phyloP scores from a whole-genome alignment of 257 asterid genomes.

The Mitragyna speciosa region DNA sequence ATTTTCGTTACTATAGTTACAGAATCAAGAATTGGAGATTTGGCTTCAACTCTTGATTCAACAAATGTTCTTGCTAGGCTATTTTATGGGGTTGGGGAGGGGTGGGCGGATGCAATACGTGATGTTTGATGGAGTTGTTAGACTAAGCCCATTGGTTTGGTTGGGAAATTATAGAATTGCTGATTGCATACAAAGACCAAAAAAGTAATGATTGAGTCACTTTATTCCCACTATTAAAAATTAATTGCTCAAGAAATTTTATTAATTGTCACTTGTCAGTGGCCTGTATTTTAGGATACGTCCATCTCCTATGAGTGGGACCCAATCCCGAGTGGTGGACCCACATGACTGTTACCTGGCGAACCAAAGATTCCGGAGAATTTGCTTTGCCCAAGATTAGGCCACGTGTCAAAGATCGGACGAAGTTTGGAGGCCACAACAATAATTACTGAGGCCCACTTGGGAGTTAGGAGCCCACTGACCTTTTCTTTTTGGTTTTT shows the following conservation, averaged over 20 bases:
- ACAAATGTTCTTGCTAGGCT: conserved; percentile 13
- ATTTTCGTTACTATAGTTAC: not conserved
- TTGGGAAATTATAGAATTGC: conserved; percentile 28
- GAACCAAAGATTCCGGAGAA: conserved; percentile 49
- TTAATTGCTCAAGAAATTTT: conserved; percentile 38
- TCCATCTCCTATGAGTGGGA: conserved; percentile 55
- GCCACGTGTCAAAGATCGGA: conserved; percentile 27
- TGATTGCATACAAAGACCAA: conserved; percentile 9
- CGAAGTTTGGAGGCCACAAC: not conserved
- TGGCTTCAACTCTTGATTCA: conserved; percentile 4
- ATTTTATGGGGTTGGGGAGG: conserved; percentile 7
- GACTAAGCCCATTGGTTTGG: conserved; percentile 57
- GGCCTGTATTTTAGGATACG: conserved; percentile 40
- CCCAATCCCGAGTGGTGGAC: conserved; percentile 27
- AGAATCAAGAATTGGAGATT: not conserved
- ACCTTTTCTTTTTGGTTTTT: too few species aligned
- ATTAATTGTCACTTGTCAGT: conserved; percentile 54
- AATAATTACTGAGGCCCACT: conserved; percentile 26
- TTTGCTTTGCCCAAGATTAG: conserved; percentile 20
- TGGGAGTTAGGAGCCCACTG: not conserved
- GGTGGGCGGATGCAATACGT: not conserved
- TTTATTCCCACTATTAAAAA: not conserved
- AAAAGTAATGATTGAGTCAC: conserved; percentile 12
- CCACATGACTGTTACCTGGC: conserved; percentile 30
- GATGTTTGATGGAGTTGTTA: conserved; percentile 47